Conservation (phyloP, 306 rosid species). For the Dalbergia oliveri region DNA sequence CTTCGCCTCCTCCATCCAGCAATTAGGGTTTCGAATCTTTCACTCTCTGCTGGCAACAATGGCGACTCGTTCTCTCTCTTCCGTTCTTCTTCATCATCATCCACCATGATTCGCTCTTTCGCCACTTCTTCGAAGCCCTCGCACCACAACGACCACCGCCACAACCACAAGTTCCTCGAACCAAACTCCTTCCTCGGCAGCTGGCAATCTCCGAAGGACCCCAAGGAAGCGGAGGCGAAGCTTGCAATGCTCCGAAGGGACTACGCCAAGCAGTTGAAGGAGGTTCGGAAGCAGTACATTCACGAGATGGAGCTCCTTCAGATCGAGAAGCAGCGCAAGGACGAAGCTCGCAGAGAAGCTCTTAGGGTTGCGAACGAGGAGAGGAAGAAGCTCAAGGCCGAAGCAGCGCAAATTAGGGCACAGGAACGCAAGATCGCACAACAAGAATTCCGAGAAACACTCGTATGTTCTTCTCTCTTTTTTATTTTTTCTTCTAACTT, state of each 20-base stretch:
- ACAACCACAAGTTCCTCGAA: slow-evolving; percentile 64
- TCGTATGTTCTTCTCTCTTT: slow-evolving; percentile 51
- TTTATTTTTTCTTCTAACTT: background rate
- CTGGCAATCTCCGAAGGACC: slow-evolving; percentile 79
- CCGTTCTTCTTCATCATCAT: background rate
- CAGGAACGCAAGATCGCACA: slow-evolving; percentile 68
- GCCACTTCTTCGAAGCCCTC: slow-evolving; percentile 54
- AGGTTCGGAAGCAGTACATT: slow-evolving; percentile 74
- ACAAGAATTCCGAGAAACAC: slow-evolving; percentile 74
- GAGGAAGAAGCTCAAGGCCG: slow-evolving; percentile 75
- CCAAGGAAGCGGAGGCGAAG: slow-evolving; percentile 74
- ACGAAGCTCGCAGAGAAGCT: slow-evolving; percentile 71
- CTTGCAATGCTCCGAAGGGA: slow-evolving; percentile 73
- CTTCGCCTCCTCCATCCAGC: too few relatives aligned
- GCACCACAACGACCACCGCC: slow-evolving; percentile 61
- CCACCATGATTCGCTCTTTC: slow-evolving; percentile 48
- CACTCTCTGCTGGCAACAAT: slow-evolving; percentile 14
- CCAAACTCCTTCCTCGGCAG: slow-evolving; percentile 64
- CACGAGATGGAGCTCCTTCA: slow-evolving; percentile 70
- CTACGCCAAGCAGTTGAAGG: slow-evolving; percentile 81
- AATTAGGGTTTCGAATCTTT: background rate
- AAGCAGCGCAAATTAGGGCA: slow-evolving; percentile 73
- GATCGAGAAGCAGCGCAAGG: slow-evolving; percentile 73
- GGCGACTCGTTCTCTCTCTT: background rate
- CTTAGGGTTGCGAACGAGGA: slow-evolving; percentile 78